A percentile compares a stretch with the other conserved stretches of the same genome.
These are phyloP conservation scores for Capsella bursapastoris DNA, from an alignment of 345 rosid species.

Conservation along the genomic window DNA sequence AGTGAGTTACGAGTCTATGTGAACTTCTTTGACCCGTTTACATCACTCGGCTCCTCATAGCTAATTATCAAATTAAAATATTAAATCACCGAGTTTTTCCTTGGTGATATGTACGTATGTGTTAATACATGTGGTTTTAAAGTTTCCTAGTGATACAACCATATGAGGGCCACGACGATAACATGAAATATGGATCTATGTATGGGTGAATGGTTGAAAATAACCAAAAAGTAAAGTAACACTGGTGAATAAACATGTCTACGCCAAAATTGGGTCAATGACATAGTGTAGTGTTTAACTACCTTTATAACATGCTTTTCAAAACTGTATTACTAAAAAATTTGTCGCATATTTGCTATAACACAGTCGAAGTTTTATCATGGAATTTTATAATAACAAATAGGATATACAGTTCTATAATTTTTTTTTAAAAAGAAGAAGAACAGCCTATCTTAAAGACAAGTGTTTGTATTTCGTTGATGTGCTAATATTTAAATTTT, in stretches of 20 bases:
- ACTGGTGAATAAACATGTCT: neutral
- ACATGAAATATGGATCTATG: neutral
- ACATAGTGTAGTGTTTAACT: neutral
- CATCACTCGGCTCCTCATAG: neutral
- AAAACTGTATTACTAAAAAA: neutral
- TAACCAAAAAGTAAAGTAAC: constrained; percentile 7
- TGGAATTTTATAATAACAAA: neutral
- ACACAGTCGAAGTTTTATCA: neutral
- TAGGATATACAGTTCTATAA: neutral
- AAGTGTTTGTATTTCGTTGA: no score
- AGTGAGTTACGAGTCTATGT: constrained; percentile 18
- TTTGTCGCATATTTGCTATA: neutral
- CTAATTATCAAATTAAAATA: neutral
- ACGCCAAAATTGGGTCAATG: constrained; percentile 1
- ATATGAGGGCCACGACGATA: neutral
- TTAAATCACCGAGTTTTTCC: neutral
- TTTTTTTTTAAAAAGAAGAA: neutral
- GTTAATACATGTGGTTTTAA: neutral
- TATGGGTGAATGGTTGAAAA: neutral
- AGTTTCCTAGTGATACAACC: neutral
- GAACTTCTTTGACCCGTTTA: constrained; percentile 17
- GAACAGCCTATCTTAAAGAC: neutral
- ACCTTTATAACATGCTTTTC: neutral
- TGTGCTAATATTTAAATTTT: no score
- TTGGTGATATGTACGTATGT: neutral